Conservation (phyloP, 441 rosid species). For the Erysimum cheiri region DNA sequence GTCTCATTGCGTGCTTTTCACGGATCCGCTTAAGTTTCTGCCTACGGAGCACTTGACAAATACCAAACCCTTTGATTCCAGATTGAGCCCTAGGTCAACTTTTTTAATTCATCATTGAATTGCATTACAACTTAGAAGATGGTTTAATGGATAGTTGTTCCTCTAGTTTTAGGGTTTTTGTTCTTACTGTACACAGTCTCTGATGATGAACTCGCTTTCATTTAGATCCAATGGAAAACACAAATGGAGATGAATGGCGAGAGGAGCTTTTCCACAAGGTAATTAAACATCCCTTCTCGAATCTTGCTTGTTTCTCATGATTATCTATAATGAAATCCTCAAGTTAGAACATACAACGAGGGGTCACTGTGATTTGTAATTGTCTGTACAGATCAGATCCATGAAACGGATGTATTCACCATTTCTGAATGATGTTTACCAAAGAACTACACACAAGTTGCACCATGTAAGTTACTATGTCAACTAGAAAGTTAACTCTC, state of each 20-base stretch:
- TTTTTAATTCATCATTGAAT: conserved; percentile 3
- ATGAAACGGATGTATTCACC: neutral
- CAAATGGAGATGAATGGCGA: conserved; percentile 5
- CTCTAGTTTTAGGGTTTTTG: neutral
- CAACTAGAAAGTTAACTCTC: neutral
- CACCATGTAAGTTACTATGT: neutral
- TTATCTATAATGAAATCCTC: neutral
- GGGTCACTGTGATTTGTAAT: neutral
- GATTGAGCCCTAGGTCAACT: neutral
- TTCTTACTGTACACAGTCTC: neutral
- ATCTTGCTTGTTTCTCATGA: neutral
- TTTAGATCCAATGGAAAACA: neutral
- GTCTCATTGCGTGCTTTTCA: conserved; percentile 12
- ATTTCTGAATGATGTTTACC: neutral
- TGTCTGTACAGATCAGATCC: neutral
- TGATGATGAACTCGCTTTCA: neutral
- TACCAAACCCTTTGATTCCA: neutral
- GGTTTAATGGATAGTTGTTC: neutral
- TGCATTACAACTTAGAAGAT: neutral
- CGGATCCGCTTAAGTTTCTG: neutral
- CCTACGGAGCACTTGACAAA: neutral
- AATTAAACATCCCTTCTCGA: neutral
- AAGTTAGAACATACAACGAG: neutral
- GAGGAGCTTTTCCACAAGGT: conserved; percentile 12
- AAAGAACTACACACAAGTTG: neutral